phyloP scores from a whole-genome alignment of 805 yeast species.

The Barnettozyma populi region DNA sequence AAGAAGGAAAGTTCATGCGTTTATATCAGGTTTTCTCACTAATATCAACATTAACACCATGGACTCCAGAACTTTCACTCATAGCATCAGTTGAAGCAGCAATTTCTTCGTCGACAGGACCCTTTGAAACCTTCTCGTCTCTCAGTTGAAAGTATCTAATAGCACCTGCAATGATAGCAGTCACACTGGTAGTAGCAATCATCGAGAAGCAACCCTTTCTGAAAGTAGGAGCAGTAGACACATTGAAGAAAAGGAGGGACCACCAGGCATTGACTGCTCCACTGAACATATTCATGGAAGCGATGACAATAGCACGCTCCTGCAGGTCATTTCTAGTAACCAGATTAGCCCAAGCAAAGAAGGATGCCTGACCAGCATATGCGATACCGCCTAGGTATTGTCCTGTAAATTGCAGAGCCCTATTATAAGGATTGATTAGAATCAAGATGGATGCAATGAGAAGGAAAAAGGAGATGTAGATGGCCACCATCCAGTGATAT shows the following conservation, averaged over 20 bases:
- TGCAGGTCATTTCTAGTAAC: conserved; percentile 54
- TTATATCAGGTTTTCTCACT: not conserved
- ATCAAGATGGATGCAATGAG: conserved; percentile 44
- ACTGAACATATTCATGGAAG: conserved; percentile 61
- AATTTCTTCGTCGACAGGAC: not conserved
- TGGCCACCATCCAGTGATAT: conserved; percentile 48
- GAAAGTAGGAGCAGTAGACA: conserved; percentile 46
- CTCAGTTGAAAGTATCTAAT: conserved; percentile 40
- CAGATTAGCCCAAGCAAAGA: conserved; percentile 60
- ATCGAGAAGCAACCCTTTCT: conserved; percentile 52
- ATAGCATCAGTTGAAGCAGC: not conserved
- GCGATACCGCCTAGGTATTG: conserved; percentile 51
- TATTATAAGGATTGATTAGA: conserved; percentile 34
- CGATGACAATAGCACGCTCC: conserved; percentile 59
- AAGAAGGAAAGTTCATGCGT: not conserved
- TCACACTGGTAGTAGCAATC: conserved; percentile 43
- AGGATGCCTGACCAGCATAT: conserved; percentile 55
- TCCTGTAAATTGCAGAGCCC: conserved; percentile 41
- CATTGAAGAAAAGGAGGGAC: conserved; percentile 48
- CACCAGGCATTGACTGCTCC: conserved; percentile 64
- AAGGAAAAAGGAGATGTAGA: conserved; percentile 38
- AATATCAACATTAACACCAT: not conserved
- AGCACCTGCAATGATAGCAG: conserved; percentile 34
- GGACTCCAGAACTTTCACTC: not conserved
- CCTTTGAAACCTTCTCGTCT: conserved; percentile 23